A percentile compares a stretch with the other conserved stretches of the same genome.
phyloP scores from a whole-genome alignment of 148 eudicot species.

The Fallopia convolvulus region DNA sequence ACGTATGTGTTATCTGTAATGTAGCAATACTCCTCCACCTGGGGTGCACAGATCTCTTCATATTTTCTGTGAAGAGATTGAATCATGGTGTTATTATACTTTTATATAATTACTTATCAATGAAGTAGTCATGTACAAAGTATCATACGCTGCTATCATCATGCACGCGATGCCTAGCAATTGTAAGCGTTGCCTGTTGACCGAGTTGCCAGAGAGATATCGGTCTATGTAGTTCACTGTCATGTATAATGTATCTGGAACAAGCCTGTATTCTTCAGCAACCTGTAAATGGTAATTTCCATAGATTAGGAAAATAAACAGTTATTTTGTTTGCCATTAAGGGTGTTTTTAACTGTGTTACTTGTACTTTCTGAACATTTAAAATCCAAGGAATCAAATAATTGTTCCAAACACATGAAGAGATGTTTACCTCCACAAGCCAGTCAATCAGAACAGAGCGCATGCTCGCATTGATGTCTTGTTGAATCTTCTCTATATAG shows the following conservation, averaged over 20 bases:
- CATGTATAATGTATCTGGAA: constrained; percentile 83
- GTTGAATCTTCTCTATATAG: constrained; percentile 83
- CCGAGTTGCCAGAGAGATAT: constrained; percentile 76
- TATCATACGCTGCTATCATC: constrained; percentile 95
- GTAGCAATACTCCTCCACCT: constrained; percentile 94
- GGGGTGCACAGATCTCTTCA: constrained; percentile 99
- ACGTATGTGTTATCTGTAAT: constrained; percentile 94
- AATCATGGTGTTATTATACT: background rate
- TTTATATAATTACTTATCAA: too few relatives aligned
- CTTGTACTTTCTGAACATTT: background rate
- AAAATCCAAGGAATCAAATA: too few relatives aligned
- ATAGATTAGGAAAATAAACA: background rate
- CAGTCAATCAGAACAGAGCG: constrained; percentile 84
- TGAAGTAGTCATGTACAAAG: too few relatives aligned
- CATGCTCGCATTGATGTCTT: constrained; percentile 91
- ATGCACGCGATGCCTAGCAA: constrained; percentile 92
- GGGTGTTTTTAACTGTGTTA: background rate
- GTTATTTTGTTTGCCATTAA: background rate
- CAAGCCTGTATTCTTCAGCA: constrained; percentile 91
- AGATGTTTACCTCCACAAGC: constrained; percentile 78
- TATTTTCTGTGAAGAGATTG: constrained; percentile 50
- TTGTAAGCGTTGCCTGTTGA: constrained; percentile 79
- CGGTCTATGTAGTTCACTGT: constrained; percentile 96
- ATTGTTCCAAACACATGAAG: too few relatives aligned
- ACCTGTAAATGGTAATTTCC: constrained; percentile 36